Evolutionary conservation across 2,329 filamentous ascomycete genomes (phyloP), one percentile per base, ranked within the genome.

Genomic region (Clonostachys sp.): DNA sequence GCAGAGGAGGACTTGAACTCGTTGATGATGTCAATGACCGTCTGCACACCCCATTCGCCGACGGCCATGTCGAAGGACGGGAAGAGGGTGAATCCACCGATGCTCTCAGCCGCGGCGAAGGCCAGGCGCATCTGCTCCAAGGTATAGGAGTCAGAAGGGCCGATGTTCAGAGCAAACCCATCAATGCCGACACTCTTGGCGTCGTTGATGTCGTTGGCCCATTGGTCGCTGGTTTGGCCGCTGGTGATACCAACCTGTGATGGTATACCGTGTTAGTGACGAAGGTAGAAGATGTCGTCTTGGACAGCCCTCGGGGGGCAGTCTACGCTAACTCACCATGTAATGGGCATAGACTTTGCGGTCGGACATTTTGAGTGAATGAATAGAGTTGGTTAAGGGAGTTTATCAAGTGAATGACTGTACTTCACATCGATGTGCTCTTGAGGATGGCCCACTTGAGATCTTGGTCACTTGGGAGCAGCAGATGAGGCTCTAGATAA

Each of bases 161-260:
- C 67, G 20, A 69, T 61, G 53, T 70, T 71, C 42, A 71, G 61
- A n/a, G 66, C 67, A 52, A 71, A 71, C 18, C 64, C 67, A 51
- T 71, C 65, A 47, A 69, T 66, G 34, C 68, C 66, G 3, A 65
- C 63, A 13, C 61, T 50, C 46, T 65, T 53, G 14, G 66, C 67
- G 12, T 59, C 51, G n/a, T 43, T 43, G 44, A 70, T 62, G 47
- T 70, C 66, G 13, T 56, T 54, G 43, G 47, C 39, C 65, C 65
- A 68, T 47, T 64, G 58, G 24, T 56, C 50, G 13, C 47, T 45
- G 1, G 53, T 47, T 47, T 68, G 64, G 30, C 52, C 54, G 46
- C 56, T 52, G 12, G 63, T 62, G 36, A 68, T 54, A 45, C 65
- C 65, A 45, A 57, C 53, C 54, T 56, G 24, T 51, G 34, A 34